Evolutionary conservation across 441 rosid genomes (phyloP).

Genomic region (Hypseocharis bilobata): DNA sequence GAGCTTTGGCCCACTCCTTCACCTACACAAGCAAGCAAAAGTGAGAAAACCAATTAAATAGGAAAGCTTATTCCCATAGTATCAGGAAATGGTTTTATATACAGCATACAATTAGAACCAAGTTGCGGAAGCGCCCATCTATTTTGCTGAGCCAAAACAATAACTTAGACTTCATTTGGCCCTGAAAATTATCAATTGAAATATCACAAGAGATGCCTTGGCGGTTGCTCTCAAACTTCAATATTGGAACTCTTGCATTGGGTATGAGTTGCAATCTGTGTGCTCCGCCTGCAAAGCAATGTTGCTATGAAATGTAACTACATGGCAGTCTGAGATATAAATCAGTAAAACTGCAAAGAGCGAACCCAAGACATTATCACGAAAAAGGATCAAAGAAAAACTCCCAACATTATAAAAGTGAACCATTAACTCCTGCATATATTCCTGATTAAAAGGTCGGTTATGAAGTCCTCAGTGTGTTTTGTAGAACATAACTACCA

Average conservation of each 20-base stretch:
- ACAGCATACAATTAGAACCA: constrained; percentile 63
- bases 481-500: neutral
- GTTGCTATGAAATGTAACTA: neutral
- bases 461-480: neutral
- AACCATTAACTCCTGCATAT: neutral
- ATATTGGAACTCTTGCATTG: constrained; percentile 74
- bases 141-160: constrained; percentile 69
- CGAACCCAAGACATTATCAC: neutral
- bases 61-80: constrained; percentile 5
- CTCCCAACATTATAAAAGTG: neutral
- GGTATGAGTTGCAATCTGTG: constrained; percentile 45
- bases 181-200: constrained; percentile 66
- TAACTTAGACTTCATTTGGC: constrained; percentile 67
- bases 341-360: constrained; percentile 10
- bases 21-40: constrained; percentile 42
- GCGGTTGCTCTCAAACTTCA: constrained; percentile 49
- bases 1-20: constrained; percentile 93
- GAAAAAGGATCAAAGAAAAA: neutral
- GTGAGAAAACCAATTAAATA: constrained; percentile 10
- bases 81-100: constrained; percentile 11
- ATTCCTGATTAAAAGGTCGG: neutral
- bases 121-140: constrained; percentile 71
- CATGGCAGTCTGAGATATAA: neutral
- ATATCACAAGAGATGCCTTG: constrained; percentile 71
- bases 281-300: constrained; percentile 41